phyloP scores from a whole-genome alignment of 139 green algal genomes.

The Microglena sp. region DNA sequence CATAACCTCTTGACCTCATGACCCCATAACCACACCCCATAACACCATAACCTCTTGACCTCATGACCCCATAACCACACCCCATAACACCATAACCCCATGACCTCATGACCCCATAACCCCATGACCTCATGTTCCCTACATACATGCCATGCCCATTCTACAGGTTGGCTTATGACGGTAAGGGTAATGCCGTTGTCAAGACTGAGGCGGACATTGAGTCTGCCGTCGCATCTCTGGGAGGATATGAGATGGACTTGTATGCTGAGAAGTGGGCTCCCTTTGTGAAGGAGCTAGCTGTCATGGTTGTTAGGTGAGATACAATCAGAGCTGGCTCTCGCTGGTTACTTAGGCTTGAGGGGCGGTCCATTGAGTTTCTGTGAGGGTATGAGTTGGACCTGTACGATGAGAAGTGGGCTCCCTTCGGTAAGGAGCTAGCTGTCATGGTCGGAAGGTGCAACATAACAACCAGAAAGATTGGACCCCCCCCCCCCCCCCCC shows the following conservation, averaged over 20 bases:
- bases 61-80: too few species aligned
- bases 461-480: too few species aligned
- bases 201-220: constrained; percentile 36
- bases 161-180: constrained; percentile 83
- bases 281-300: constrained; percentile 73
- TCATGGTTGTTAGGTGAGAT: constrained; percentile 55
- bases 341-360: too few species aligned
- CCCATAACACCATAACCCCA: too few species aligned
- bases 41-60: too few species aligned
- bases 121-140: too few species aligned
- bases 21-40: too few species aligned
- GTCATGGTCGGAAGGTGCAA: constrained; percentile 55
- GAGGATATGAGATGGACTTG: constrained; percentile 65
- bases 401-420: constrained; percentile 88
- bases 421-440: constrained; percentile 73
- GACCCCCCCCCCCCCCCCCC: too few species aligned
- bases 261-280: constrained; percentile 92
- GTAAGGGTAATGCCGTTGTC: constrained; percentile 83
- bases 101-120: too few species aligned
- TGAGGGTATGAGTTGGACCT: constrained; percentile 66
- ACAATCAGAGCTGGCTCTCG: too few species aligned
- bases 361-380: constrained; percentile 52
- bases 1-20: too few species aligned
- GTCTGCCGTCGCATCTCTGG: constrained; percentile 53
- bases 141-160: too few species aligned